Evolutionary conservation across 768 basidiomycete genomes (phyloP).

Genomic region (Xerocomellus chrysenteron): DNA sequence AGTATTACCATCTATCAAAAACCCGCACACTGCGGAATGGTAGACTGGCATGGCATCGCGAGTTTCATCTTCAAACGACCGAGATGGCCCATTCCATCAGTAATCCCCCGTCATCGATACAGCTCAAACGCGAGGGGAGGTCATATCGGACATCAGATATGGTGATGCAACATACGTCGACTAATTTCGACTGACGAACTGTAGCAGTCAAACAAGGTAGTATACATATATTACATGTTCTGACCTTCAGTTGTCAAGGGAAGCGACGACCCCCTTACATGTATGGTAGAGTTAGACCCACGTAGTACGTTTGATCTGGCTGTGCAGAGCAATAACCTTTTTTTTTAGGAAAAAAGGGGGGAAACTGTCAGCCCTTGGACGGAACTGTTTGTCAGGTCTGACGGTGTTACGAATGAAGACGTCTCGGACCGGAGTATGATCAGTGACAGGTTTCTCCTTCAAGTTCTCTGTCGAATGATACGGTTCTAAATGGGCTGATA

Average conservation of each 20-base stretch:
- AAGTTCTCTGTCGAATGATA: not conserved
- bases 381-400: not conserved
- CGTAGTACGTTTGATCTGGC: not conserved
- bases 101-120: not conserved
- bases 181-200: not conserved
- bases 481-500: not conserved
- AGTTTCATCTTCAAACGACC: slow-evolving; percentile 17
- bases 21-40: not conserved
- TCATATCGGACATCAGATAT: slow-evolving; percentile 2
- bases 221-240: not conserved
- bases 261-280: not conserved
- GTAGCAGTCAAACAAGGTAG: not conserved
- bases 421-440: not conserved
- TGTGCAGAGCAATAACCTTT: not conserved
- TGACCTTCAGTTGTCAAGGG: not conserved
- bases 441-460: not conserved
- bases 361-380: not conserved
- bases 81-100: not conserved
- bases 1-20: not conserved
- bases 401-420: not conserved
- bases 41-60: slow-evolving; percentile 1
- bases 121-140: slow-evolving; percentile 4
- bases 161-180: slow-evolving; percentile 6
- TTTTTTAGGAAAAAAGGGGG: not conserved
- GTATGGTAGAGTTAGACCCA: not conserved